phyloP scores from a whole-genome alignment of 164 flowering plant genomes.

The Euptelea pleiosperma region DNA sequence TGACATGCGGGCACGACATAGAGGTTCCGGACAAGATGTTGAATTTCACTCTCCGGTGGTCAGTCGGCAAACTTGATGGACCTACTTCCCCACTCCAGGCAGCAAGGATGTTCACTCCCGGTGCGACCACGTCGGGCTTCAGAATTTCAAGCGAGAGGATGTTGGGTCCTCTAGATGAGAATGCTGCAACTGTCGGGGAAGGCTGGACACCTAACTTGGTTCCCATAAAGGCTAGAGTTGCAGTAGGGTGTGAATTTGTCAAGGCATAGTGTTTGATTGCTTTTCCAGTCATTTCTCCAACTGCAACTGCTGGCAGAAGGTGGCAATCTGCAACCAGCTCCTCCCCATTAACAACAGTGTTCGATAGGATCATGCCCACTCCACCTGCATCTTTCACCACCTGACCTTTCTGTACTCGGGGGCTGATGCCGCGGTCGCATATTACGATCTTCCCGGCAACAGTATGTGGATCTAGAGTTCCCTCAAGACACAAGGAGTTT shows the following conservation, averaged over 20 bases:
- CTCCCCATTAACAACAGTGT: slow-evolving; percentile 28
- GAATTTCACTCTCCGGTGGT: slow-evolving; percentile 27
- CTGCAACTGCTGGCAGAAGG: slow-evolving; percentile 30
- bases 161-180: slow-evolving; percentile 46
- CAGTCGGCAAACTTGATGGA: slow-evolving; percentile 23
- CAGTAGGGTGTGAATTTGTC: slow-evolving; percentile 19
- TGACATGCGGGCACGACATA: slow-evolving; percentile 43
- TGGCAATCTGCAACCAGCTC: slow-evolving; percentile 36
- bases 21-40: slow-evolving; percentile 39
- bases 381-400: slow-evolving; percentile 46
- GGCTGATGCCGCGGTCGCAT: slow-evolving; percentile 40
- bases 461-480: slow-evolving; percentile 22
- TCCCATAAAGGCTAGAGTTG: slow-evolving; percentile 26
- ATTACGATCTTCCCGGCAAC: slow-evolving; percentile 43
- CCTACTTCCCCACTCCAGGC: slow-evolving; percentile 26
- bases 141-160: slow-evolving; percentile 23
- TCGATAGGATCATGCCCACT: slow-evolving; percentile 33
- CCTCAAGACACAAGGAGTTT: slow-evolving; percentile 71
- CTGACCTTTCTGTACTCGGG: slow-evolving; percentile 32
- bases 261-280: slow-evolving; percentile 24
- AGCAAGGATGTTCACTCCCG: slow-evolving; percentile 39
- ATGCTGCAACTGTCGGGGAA: slow-evolving; percentile 31
- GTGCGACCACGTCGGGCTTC: slow-evolving; percentile 38
- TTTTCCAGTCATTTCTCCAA: slow-evolving; percentile 25
- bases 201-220: slow-evolving; percentile 27